Conservation (phyloP, 805 yeast genomes). For the Ascoidea tarda region DNA sequence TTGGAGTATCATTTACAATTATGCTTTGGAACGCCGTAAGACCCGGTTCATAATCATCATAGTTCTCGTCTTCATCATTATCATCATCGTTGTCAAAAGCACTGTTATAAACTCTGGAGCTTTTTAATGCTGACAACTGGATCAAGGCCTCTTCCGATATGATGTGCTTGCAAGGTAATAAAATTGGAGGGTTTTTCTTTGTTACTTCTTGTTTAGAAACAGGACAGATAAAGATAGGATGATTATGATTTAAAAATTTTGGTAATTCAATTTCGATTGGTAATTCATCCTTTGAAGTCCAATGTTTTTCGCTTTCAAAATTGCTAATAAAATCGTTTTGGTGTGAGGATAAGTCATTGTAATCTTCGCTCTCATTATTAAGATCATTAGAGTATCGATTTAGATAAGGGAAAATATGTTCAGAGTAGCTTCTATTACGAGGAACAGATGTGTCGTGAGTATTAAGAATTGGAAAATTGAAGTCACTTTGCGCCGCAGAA, state of each 20-base stretch:
- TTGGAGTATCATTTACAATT: too few species aligned
- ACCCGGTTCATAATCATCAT: too few species aligned
- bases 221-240: constrained; percentile 60
- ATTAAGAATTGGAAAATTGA: neutral
- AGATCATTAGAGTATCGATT: neutral
- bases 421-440: neutral
- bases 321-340: neutral
- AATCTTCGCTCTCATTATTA: neutral
- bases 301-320: neutral
- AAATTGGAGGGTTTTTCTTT: constrained; percentile 43
- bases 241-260: constrained; percentile 31
- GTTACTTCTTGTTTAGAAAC: constrained; percentile 57
- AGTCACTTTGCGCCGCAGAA: neutral
- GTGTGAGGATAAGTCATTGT: neutral
- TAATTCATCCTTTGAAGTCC: constrained; percentile 28
- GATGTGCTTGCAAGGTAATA: constrained; percentile 51
- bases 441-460: neutral
- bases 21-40: too few species aligned
- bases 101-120: neutral
- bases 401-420: neutral
- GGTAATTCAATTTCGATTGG: constrained; percentile 53
- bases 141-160: constrained; percentile 39
- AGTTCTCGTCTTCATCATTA: neutral
- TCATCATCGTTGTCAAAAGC: neutral
- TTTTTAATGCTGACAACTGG: constrained; percentile 20